Conservation (phyloP, 345 rosid genomes). For the Bretschneidera sinensis region DNA sequence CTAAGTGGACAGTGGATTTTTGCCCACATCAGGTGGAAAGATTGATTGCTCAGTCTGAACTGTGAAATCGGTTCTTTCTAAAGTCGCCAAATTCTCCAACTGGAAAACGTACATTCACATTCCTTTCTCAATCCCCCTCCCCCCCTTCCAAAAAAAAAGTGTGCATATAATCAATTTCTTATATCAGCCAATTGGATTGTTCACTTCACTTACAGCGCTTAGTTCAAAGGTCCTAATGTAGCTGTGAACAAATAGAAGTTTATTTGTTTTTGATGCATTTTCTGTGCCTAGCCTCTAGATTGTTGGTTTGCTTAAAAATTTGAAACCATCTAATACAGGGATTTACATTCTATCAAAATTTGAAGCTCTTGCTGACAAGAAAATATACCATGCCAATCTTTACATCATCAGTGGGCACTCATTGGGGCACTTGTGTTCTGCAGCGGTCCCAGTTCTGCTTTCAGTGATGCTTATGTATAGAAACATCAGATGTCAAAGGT, state of each 20-base stretch:
- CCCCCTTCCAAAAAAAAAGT: too few relatives aligned
- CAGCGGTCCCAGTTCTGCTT: constrained; percentile 44
- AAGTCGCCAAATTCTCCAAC: too few relatives aligned
- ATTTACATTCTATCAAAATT: constrained; percentile 49
- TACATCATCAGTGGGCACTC: constrained; percentile 78
- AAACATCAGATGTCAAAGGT: constrained; percentile 62
- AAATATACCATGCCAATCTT: constrained; percentile 49
- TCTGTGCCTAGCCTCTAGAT: neutral
- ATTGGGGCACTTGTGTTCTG: constrained; percentile 65
- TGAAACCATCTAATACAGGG: constrained; percentile 33
- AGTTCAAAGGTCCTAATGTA: too few relatives aligned
- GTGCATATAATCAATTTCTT: too few relatives aligned
- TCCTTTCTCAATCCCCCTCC: too few relatives aligned
- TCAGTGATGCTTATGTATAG: constrained; percentile 70
- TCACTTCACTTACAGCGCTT: too few relatives aligned
- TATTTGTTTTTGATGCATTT: neutral
- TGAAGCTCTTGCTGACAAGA: constrained; percentile 57
- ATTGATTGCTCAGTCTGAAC: too few relatives aligned
- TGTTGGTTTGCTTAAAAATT: constrained; percentile 4
- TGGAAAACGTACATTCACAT: too few relatives aligned
- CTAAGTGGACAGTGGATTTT: too few relatives aligned
- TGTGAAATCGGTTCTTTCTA: too few relatives aligned
- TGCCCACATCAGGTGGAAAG: too few relatives aligned
- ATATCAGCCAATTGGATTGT: too few relatives aligned
- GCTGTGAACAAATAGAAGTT: neutral